Percentiles rank a stretch among this genome's conserved stretches.
These are phyloP conservation scores for Russula griseocarnosa DNA, from an alignment of 768 basidiomycete species.

Conservation along the genomic window DNA sequence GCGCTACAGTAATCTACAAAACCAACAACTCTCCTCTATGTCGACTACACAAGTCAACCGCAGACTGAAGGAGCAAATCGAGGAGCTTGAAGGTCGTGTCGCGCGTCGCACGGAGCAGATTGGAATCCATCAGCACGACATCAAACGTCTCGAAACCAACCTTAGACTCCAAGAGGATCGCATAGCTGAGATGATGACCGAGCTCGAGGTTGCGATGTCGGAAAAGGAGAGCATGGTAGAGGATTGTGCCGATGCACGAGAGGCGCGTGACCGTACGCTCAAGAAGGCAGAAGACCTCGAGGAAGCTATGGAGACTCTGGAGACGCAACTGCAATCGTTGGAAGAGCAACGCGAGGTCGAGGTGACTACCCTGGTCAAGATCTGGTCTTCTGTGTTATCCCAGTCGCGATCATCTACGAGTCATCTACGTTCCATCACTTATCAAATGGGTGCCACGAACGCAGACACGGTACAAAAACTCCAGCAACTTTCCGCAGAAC, in stretches of 20 bases:
- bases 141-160: conserved; percentile 71
- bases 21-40: conserved; percentile 63
- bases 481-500: conserved; percentile 5
- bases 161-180: conserved; percentile 70
- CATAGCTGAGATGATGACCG: conserved; percentile 61
- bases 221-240: conserved; percentile 81
- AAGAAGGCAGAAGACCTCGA: conserved; percentile 56
- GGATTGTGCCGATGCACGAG: conserved; percentile 75
- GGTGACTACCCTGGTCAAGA: conserved; percentile 30
- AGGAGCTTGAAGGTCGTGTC: conserved; percentile 64
- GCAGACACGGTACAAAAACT: conserved; percentile 6
- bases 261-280: conserved; percentile 63
- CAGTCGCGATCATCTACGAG: conserved; percentile 12
- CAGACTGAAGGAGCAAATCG: conserved; percentile 59
- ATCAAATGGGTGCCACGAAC: not conserved
- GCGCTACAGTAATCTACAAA: conserved; percentile 59
- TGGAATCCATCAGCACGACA: conserved; percentile 75
- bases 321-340: conserved; percentile 31
- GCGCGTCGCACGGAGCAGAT: conserved; percentile 68
- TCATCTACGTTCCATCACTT: not conserved
- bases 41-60: conserved; percentile 43
- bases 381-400: conserved; percentile 26
- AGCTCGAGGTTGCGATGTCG: conserved; percentile 59
- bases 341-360: conserved; percentile 32
- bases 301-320: conserved; percentile 51